Percentiles rank a stretch among this genome's conserved stretches.
Evolutionary conservation across 1,284 basidiomycete species (phyloP).

Genomic region (Papiliotrema nemorosa): DNA sequence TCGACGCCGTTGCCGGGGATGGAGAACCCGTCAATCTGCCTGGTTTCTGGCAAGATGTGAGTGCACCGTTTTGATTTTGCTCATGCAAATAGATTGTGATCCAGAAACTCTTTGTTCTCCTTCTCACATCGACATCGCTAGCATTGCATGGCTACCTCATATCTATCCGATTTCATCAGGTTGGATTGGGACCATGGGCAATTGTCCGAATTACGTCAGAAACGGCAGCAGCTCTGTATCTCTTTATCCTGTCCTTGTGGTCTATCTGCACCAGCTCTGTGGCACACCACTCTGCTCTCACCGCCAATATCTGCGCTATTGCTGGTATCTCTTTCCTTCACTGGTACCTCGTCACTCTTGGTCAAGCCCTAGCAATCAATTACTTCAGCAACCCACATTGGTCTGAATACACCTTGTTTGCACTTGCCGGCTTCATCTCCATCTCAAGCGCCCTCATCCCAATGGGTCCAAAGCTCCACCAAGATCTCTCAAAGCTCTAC

Average conservation of each 20-base stretch:
- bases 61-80: conserved; percentile 1
- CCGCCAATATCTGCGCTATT: conserved; percentile 16
- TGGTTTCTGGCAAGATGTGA: conserved; percentile 23
- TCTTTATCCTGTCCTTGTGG: conserved; percentile 4
- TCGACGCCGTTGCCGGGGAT: conserved; percentile 9
- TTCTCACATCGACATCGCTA: not conserved
- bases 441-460: conserved; percentile 16
- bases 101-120: conserved; percentile 3
- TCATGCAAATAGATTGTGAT: conserved; percentile 1
- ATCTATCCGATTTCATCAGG: not conserved
- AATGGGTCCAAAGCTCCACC: conserved; percentile 14
- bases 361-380: conserved; percentile 18
- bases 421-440: conserved; percentile 4
- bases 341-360: conserved; percentile 22
- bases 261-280: conserved; percentile 6
- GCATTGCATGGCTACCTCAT: conserved; percentile 2
- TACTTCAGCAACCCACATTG: conserved; percentile 4
- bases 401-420: conserved; percentile 14
- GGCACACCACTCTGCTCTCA: conserved; percentile 7
- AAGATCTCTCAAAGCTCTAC: conserved; percentile 24
- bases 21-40: conserved; percentile 19
- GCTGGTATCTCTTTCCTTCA: conserved; percentile 9
- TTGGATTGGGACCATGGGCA: not conserved
- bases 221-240: conserved; percentile 5
- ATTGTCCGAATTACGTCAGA: conserved; percentile 2